phyloP scores from a whole-genome alignment of 768 basidiomycete genomes.

The Auricularia heimuer region DNA sequence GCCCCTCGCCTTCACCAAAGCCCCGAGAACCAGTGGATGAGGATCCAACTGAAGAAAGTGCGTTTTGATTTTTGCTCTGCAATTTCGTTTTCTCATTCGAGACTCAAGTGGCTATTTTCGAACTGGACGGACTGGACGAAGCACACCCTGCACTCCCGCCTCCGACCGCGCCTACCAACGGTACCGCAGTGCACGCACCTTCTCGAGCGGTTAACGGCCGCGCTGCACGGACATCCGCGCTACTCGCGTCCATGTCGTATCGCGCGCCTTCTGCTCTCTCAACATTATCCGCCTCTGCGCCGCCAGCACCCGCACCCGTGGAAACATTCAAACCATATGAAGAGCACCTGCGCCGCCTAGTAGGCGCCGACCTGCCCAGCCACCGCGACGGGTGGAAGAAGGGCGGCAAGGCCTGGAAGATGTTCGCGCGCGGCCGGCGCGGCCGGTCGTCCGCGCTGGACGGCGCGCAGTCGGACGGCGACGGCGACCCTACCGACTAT shows the following conservation, averaged over 20 bases:
- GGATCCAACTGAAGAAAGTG: slow-evolving; percentile 35
- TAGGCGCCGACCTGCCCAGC: slow-evolving; percentile 62
- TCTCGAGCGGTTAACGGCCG: neutral
- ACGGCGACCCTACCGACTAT: slow-evolving; percentile 11
- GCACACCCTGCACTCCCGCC: neutral
- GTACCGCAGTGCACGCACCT: neutral
- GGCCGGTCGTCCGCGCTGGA: slow-evolving; percentile 20
- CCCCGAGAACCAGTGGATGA: slow-evolving; percentile 14
- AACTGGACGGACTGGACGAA: slow-evolving; percentile 41
- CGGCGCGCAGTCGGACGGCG: slow-evolving; percentile 8
- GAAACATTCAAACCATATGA: slow-evolving; percentile 29
- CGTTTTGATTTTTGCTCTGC: slow-evolving; percentile 11
- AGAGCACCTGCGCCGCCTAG: slow-evolving; percentile 45
- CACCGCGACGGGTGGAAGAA: slow-evolving; percentile 64
- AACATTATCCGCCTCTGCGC: neutral
- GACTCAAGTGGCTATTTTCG: slow-evolving; percentile 53
- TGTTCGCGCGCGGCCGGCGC: slow-evolving; percentile 36
- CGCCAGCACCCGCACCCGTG: neutral
- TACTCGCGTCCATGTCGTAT: slow-evolving; percentile 3
- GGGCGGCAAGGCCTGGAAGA: slow-evolving; percentile 53
- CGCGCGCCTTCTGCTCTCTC: neutral
- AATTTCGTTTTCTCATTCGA: slow-evolving; percentile 1
- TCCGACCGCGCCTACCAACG: neutral
- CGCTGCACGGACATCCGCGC: neutral
- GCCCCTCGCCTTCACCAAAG: neutral